phyloP scores from a whole-genome alignment of 2,329 filamentous ascomycete species.

The Podosphaera fusca region DNA sequence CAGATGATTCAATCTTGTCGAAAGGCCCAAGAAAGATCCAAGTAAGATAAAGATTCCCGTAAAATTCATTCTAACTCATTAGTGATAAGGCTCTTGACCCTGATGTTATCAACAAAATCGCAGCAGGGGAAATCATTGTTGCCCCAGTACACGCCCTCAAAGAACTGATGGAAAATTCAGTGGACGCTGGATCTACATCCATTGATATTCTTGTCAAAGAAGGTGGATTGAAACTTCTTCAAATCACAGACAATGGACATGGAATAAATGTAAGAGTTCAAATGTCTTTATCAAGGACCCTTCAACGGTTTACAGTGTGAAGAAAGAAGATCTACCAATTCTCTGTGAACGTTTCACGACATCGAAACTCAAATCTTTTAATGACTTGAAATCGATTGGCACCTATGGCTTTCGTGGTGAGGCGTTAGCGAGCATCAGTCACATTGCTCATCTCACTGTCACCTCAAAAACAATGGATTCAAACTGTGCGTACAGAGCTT shows the following conservation, averaged over 20 bases:
- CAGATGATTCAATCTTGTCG: conserved; percentile 19
- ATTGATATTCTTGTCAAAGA: conserved; percentile 87
- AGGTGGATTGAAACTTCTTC: conserved; percentile 77
- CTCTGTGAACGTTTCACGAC: conserved; percentile 93
- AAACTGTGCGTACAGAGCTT: conserved; percentile 70
- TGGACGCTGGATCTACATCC: conserved; percentile 86
- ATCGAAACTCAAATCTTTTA: conserved; percentile 81
- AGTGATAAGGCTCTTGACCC: conserved; percentile 55
- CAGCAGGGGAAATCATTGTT: conserved; percentile 93
- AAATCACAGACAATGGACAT: conserved; percentile 93
- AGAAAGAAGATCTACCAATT: conserved; percentile 81
- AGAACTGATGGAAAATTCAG: conserved; percentile 88
- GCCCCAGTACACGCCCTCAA: conserved; percentile 91
- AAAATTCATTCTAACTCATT: conserved; percentile 7
- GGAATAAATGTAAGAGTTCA: conserved; percentile 55
- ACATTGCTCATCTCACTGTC: conserved; percentile 86
- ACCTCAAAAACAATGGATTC: conserved; percentile 85
- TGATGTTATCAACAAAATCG: conserved; percentile 95
- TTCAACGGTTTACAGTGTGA: neutral
- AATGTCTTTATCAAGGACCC: neutral
- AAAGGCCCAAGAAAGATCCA: conserved; percentile 25
- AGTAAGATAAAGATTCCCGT: conserved; percentile 12
- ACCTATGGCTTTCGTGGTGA: conserved; percentile 98
- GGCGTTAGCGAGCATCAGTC: conserved; percentile 88
- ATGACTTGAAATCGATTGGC: conserved; percentile 70